Evolutionary conservation across 306 rosid genomes (phyloP).

Genomic region (Prunus kanzakura): DNA sequence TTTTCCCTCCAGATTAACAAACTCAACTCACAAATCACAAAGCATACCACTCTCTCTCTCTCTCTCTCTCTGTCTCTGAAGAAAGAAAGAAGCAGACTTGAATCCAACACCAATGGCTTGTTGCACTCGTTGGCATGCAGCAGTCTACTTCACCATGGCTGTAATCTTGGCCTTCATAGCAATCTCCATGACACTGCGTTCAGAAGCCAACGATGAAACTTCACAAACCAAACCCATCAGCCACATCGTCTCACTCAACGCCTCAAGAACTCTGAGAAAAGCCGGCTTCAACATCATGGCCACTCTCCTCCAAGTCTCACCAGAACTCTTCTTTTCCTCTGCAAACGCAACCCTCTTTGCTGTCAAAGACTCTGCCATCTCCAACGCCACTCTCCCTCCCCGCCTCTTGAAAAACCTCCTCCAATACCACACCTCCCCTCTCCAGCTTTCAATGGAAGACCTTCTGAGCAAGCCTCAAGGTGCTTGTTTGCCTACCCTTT

Average conservation of each 20-base stretch:
- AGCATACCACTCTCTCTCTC: background rate
- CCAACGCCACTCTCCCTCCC: conserved; percentile 47
- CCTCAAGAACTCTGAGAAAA: conserved; percentile 45
- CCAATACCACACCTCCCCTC: conserved; percentile 41
- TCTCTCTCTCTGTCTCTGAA: conserved; percentile 4
- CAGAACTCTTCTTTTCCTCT: conserved; percentile 48
- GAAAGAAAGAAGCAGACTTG: background rate
- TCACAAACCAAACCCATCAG: conserved; percentile 23
- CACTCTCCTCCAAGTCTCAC: conserved; percentile 54
- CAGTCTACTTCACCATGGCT: conserved; percentile 36
- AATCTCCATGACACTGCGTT: conserved; percentile 39
- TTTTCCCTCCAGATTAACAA: background rate
- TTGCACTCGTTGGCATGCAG: conserved; percentile 40
- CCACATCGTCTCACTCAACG: conserved; percentile 37
- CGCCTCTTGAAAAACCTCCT: conserved; percentile 57
- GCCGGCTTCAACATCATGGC: conserved; percentile 59
- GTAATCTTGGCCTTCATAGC: conserved; percentile 46
- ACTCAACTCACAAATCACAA: background rate
- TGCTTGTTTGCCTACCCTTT: conserved; percentile 47
- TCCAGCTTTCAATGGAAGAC: conserved; percentile 30
- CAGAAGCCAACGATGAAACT: conserved; percentile 25
- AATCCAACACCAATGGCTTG: conserved; percentile 44
- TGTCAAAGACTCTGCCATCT: conserved; percentile 38
- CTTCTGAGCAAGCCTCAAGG: conserved; percentile 33
- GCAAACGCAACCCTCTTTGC: conserved; percentile 47